Base-by-base conservation (phyloP, 768 basidiomycete species). In the Auricularia cornea region DNA sequence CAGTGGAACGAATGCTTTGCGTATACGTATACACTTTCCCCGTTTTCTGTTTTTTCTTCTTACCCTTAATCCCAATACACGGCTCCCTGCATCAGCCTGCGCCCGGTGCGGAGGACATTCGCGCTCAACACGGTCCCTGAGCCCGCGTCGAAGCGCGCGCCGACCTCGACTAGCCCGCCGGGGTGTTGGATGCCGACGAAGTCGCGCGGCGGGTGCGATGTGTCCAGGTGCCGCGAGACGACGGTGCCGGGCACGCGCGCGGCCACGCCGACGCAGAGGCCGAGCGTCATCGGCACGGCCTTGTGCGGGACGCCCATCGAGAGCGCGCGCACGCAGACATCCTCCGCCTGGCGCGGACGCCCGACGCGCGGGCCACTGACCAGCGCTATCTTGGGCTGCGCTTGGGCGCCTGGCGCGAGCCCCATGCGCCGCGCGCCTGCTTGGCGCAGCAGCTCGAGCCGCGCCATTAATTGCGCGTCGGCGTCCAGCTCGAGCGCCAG, bases 221-320 rank as follows among this genome's bases (percentile, higher is more conserved):
- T 60, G 41, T 68, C 74, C 20, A 81, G 76, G 60, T 83, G 80
- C 16, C 80, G 73, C 79, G 81, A 83, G 11, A 82, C 80, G 14
- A 88, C 67, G 0, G 88, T 84, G 1, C 77, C 80, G n/a, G 77
- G 66, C 11, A 84, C 73, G 54, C 79, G 78, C 3, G 84, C 77
- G 0, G 87, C 86, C 20, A 88, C 86, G 0, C 87, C 88, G 6
- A 87, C 78, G 67, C 87, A 85, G 33, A 89, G 75, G 0, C 83
- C 87, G 3, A 90, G 83, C 0, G 87, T 89, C 84, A 89, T 85
- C 0, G 86, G 87, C 0, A 89, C 81, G 0, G 89, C 87, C 63
- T 84, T 84, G 71, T 89, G 86, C 18, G 85, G 73, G 3, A 85
- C 81, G 1, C 87, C 87, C 88, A 90, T 88, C 0, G 87, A 87